Conservation (phyloP, 1,139 yeast genomes). For the Suhomyces bribrorum region DNA sequence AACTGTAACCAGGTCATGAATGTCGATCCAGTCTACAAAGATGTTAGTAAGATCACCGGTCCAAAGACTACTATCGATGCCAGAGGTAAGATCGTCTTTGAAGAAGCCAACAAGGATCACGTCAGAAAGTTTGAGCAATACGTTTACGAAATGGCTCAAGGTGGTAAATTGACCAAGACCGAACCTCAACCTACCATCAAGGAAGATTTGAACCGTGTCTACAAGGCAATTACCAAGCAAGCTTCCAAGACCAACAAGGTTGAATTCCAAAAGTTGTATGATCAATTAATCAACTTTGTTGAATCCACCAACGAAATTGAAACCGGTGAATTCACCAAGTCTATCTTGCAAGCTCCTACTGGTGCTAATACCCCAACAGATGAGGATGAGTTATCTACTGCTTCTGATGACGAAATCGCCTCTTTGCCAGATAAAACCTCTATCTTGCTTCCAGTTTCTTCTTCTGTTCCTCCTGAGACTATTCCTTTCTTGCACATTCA, state of each 20-base stretch:
- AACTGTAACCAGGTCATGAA: constrained; percentile 88
- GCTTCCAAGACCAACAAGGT: constrained; percentile 64
- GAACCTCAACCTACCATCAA: constrained; percentile 69
- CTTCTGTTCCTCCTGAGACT: constrained; percentile 76
- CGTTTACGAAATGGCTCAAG: constrained; percentile 95
- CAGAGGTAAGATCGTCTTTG: constrained; percentile 83
- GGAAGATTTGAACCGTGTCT: constrained; percentile 82
- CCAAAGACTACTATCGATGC: constrained; percentile 88
- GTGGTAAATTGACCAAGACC: constrained; percentile 75
- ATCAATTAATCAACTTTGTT: constrained; percentile 73
- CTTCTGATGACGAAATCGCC: constrained; percentile 73
- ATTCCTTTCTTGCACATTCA: constrained; percentile 94
- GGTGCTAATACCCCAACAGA: constrained; percentile 48
- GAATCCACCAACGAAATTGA: constrained; percentile 68
- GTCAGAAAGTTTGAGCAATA: constrained; percentile 95
- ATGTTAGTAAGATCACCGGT: constrained; percentile 90
- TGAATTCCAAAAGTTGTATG: constrained; percentile 79
- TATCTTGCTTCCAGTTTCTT: constrained; percentile 71
- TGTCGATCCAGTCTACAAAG: constrained; percentile 89
- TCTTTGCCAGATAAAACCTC: constrained; percentile 74
- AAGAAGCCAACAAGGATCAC: constrained; percentile 84
- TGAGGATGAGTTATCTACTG: constrained; percentile 51
- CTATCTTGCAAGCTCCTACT: constrained; percentile 36
- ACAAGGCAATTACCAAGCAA: constrained; percentile 77
- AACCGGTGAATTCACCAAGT: constrained; percentile 46